These are phyloP conservation scores for Lactarius vividus DNA, from an alignment of 768 basidiomycete genomes.

Conservation along the genomic window DNA sequence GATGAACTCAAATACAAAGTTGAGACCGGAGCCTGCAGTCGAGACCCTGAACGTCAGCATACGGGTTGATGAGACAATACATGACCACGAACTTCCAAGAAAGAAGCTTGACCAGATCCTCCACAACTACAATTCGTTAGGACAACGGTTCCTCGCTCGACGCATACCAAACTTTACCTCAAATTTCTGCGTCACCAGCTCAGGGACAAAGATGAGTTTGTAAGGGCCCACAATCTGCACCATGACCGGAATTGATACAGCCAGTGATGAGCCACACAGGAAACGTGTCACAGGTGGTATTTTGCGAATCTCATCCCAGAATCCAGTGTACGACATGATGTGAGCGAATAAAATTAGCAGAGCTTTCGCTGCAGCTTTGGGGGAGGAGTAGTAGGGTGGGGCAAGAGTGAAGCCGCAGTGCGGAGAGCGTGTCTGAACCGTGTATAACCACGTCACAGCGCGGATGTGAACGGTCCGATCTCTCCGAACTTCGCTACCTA, in stretches of 20 bases:
- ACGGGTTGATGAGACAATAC: not conserved
- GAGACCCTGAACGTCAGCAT: not conserved
- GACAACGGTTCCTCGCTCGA: not conserved
- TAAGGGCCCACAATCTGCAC: conserved; percentile 53
- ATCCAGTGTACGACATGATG: conserved; percentile 28
- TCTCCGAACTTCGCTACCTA: not conserved
- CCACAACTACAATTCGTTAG: conserved; percentile 55
- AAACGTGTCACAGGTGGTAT: conserved; percentile 83
- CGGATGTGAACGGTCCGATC: not conserved
- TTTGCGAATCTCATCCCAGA: conserved; percentile 60
- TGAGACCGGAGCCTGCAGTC: conserved; percentile 46
- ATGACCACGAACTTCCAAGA: conserved; percentile 48
- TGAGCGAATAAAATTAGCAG: not conserved
- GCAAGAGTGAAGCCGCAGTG: not conserved
- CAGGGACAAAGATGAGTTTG: conserved; percentile 51
- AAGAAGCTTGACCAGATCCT: conserved; percentile 72
- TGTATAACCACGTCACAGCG: not conserved
- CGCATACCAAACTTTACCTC: conserved; percentile 46
- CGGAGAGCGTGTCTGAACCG: not conserved
- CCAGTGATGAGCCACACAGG: conserved; percentile 57
- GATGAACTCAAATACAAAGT: conserved; percentile 61
- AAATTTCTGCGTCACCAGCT: conserved; percentile 44
- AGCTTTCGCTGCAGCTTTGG: too few relatives aligned
- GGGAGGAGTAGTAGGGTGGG: not conserved
- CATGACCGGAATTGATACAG: conserved; percentile 56